Percentiles rank a stretch among this genome's conserved stretches.
phyloP scores from a whole-genome alignment of 768 basidiomycete genomes.

The Trametes gibbosa region DNA sequence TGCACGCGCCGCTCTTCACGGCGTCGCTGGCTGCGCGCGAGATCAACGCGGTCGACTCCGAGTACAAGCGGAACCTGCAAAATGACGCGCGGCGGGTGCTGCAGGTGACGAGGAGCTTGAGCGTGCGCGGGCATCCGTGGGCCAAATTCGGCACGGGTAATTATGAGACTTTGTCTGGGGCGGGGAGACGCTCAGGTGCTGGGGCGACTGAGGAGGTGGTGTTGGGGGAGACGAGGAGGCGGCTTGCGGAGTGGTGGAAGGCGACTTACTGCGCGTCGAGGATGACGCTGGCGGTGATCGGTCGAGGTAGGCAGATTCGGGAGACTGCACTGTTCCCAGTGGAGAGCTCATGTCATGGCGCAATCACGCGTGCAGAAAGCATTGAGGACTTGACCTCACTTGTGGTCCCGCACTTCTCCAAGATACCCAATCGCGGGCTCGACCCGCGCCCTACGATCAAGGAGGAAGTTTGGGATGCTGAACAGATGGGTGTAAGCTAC shows the following conservation, averaged over 20 bases:
- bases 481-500: conserved; percentile 21
- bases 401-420: conserved; percentile 33
- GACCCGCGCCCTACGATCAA: conserved; percentile 25
- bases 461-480: conserved; percentile 20
- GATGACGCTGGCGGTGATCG: conserved; percentile 38
- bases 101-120: conserved; percentile 48
- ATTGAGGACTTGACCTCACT: conserved; percentile 34
- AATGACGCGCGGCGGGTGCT: conserved; percentile 45
- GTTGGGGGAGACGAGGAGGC: conserved; percentile 32
- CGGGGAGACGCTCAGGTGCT: not conserved
- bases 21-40: conserved; percentile 44
- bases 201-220: conserved; percentile 37
- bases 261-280: conserved; percentile 35
- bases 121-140: conserved; percentile 40
- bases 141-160: conserved; percentile 49
- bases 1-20: conserved; percentile 49
- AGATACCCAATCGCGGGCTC: conserved; percentile 28
- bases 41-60: conserved; percentile 54
- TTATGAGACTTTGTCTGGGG: conserved; percentile 30
- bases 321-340: too few species aligned
- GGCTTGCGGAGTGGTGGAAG: conserved; percentile 39
- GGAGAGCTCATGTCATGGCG: too few species aligned
- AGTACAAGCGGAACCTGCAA: conserved; percentile 54
- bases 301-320: conserved; percentile 25
- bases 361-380: too few species aligned